Evolutionary conservation across 2,329 filamentous ascomycete genomes (phyloP).

Genomic region (Aspergillus jensenii): DNA sequence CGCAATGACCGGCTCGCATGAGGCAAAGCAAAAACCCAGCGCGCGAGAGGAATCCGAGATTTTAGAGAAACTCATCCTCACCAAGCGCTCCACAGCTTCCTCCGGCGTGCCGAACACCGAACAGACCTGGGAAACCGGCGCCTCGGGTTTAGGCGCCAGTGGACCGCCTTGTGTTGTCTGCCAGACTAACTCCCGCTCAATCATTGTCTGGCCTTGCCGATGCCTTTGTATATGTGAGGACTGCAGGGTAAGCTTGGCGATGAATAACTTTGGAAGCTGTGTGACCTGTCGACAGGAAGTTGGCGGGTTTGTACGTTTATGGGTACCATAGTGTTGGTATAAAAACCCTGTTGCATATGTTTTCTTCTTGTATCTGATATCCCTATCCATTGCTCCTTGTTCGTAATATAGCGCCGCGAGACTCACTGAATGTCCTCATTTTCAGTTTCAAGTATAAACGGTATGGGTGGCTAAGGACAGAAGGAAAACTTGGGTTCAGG

Average conservation of each 20-base stretch:
- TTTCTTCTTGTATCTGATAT: constrained; percentile 4
- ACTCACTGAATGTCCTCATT: neutral
- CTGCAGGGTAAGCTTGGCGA: constrained; percentile 85
- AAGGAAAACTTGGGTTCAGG: too few species aligned
- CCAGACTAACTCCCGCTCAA: constrained; percentile 78
- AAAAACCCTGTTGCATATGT: neutral
- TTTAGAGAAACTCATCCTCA: constrained; percentile 61
- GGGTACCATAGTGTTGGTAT: constrained; percentile 63
- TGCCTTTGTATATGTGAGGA: constrained; percentile 95
- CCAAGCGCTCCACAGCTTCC: constrained; percentile 43
- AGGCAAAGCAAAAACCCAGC: constrained; percentile 34
- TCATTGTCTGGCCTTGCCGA: constrained; percentile 95
- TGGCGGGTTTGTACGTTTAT: constrained; percentile 84
- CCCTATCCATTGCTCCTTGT: neutral
- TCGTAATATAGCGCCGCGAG: neutral
- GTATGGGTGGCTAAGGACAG: neutral
- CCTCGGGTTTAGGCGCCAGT: constrained; percentile 68
- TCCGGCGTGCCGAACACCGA: constrained; percentile 13
- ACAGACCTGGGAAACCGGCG: constrained; percentile 67
- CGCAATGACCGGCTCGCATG: constrained; percentile 5
- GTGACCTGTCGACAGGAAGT: constrained; percentile 91
- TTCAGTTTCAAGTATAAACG: neutral
- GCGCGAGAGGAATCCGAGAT: constrained; percentile 58
- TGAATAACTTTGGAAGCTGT: constrained; percentile 96
- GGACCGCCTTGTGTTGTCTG: constrained; percentile 92